Evolutionary conservation across 2,329 filamentous ascomycete genomes (phyloP).

Genomic region (Scedosporium apiospermum): DNA sequence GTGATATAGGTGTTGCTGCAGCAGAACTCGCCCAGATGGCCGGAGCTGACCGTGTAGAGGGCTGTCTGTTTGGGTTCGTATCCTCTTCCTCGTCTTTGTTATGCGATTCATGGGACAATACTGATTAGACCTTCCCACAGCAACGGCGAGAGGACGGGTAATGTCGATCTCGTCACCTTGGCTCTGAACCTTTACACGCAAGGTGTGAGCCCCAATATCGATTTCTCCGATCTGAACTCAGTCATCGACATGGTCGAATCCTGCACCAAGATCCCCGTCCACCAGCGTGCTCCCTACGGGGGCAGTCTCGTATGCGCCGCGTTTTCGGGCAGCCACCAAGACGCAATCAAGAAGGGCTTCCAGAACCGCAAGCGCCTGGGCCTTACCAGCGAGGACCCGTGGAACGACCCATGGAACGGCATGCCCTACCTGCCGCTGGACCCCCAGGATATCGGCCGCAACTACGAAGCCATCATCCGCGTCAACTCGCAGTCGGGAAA

Average conservation of each 20-base stretch:
- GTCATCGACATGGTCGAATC: constrained; percentile 58
- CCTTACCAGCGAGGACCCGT: constrained; percentile 50
- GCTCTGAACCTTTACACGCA: constrained; percentile 49
- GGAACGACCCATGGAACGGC: constrained; percentile 60
- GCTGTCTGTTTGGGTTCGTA: constrained; percentile 61
- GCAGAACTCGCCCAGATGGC: constrained; percentile 88
- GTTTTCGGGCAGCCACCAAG: constrained; percentile 74
- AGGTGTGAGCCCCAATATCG: constrained; percentile 67
- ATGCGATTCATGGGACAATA: background rate
- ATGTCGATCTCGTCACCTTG: constrained; percentile 5
- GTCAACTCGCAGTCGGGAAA: constrained; percentile 98
- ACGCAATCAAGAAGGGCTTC: constrained; percentile 65
- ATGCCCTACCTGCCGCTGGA: constrained; percentile 83
- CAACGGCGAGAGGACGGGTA: constrained; percentile 38
- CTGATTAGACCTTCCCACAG: background rate
- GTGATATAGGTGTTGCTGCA: constrained; percentile 55
- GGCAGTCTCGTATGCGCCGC: constrained; percentile 75
- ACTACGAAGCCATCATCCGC: constrained; percentile 92
- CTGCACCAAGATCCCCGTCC: constrained; percentile 80
- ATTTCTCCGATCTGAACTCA: constrained; percentile 39
- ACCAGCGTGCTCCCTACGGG: constrained; percentile 73
- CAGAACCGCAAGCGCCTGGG: constrained; percentile 32
- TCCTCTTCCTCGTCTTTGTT: background rate
- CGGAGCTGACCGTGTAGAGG: constrained; percentile 80
- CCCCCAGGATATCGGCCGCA: constrained; percentile 85